Conservation (phyloP, 2,329 filamentous ascomycete genomes). For the Akanthomyces lecanii region DNA sequence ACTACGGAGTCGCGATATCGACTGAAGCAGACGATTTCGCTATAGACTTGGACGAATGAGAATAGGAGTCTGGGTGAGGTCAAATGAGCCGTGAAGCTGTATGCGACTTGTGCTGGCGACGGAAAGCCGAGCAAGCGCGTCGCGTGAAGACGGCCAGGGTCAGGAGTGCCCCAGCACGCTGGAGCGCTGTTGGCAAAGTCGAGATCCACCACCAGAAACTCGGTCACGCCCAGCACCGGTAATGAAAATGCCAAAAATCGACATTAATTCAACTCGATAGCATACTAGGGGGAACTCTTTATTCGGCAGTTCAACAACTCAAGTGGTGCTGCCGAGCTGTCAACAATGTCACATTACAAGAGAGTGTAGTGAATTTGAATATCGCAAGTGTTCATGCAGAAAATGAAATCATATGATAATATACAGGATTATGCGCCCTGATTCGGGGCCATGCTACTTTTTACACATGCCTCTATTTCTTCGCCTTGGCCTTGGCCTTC, state of each 20-base stretch:
- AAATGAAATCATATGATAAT: slow-evolving; percentile 3
- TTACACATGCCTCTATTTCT: slow-evolving; percentile 23
- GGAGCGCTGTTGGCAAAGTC: neutral
- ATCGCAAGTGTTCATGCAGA: neutral
- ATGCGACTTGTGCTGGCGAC: neutral
- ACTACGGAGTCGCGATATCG: too few relatives aligned
- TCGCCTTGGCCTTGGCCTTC: slow-evolving; percentile 31
- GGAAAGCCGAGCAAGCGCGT: neutral
- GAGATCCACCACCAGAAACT: neutral
- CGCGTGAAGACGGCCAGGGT: neutral
- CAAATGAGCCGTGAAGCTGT: neutral
- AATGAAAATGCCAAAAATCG: neutral
- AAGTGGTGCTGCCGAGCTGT: neutral
- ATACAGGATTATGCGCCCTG: slow-evolving; percentile 1
- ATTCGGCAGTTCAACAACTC: too few relatives aligned
- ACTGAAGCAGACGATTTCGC: too few relatives aligned
- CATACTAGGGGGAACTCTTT: too few relatives aligned
- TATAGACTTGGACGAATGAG: neutral
- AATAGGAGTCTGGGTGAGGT: neutral
- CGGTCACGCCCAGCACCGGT: neutral
- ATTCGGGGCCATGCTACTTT: neutral
- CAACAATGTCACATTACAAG: neutral
- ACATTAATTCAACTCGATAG: neutral
- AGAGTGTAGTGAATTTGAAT: neutral
- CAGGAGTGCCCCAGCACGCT: neutral